These are phyloP conservation scores for Pichia rugopelliculosa DNA, from an alignment of 805 yeast genomes.

Conservation along the genomic window DNA sequence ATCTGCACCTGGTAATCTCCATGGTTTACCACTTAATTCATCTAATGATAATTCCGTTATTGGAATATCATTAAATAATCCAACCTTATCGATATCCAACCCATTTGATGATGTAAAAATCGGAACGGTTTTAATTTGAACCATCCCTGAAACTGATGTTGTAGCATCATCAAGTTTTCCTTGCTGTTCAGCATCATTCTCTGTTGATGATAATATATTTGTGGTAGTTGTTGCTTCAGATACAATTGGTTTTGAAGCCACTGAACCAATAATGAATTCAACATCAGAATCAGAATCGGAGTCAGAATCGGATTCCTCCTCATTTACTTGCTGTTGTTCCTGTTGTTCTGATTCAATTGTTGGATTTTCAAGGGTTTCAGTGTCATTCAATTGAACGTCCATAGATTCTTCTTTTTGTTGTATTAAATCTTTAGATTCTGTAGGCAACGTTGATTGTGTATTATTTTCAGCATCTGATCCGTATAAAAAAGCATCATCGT, in stretches of 20 bases:
- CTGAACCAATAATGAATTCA: slow-evolving; percentile 67
- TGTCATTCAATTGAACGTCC: neutral
- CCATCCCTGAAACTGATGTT: slow-evolving; percentile 15
- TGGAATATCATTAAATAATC: slow-evolving; percentile 72
- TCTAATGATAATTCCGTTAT: slow-evolving; percentile 74
- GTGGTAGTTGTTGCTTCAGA: slow-evolving; percentile 11
- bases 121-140: slow-evolving; percentile 25
- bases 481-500: slow-evolving; percentile 63
- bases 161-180: slow-evolving; percentile 4
- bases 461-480: slow-evolving; percentile 41
- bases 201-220: slow-evolving; percentile 10
- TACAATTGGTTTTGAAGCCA: slow-evolving; percentile 13
- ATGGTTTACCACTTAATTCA: slow-evolving; percentile 86
- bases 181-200: slow-evolving; percentile 2
- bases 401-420: neutral
- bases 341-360: neutral
- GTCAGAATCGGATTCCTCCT: slow-evolving; percentile 18
- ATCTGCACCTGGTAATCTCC: slow-evolving; percentile 98
- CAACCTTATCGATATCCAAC: slow-evolving; percentile 66
- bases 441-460: neutral
- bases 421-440: neutral
- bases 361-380: neutral
- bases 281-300: slow-evolving; percentile 45
- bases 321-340: slow-evolving; percentile 8
- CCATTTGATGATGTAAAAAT: slow-evolving; percentile 32